Evolutionary conservation across 139 green algal species (phyloP), one percentile per base, ranked within the genome.

Genomic region (Penium margaritaceum): DNA sequence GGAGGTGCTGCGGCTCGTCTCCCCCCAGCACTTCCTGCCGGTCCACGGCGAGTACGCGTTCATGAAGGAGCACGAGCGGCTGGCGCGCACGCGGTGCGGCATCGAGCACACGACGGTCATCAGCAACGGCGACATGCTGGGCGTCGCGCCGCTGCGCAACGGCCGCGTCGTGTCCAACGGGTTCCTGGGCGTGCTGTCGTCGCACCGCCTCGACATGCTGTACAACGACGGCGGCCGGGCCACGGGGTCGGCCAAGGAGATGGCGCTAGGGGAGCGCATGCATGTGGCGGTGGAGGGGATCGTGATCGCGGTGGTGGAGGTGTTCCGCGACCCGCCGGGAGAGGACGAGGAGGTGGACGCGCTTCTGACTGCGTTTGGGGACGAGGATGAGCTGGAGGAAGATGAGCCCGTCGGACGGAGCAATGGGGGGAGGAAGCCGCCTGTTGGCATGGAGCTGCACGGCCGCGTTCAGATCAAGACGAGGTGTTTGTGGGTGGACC

Each of bases 31-130:
- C 85, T 99, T 99, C 75, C 78, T 99, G 72, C 94, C 94, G 0
- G 91, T 99, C 51, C 94, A 99, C 72, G 94, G 94, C 1, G 94
- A 98, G 89, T 96, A 94, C 76, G 80, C 88, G 9, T 97, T 98
- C 84, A 86, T 98, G 55, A 90, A 86, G 46, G 90, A 89, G 60
- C 93, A 98, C 80, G 93, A 94, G 24, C 64, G 83, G 77, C 81
- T 97, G 51, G 91, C 90, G 1, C 61, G 65, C 15, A 30, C 21
- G 27, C 83, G 90, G 37, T 63, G 76, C 43, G 81, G 81, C 67
- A 78, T 93, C 38, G 65, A 72, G 34, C 77, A 88, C 79, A 94
- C 88, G 7, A 85, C 67, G 0, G 70, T 99, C 9, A 97, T 99
- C 76, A 87, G 88, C 74, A 98, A 99, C 79, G 94, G 94, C 0